Evolutionary conservation across 2,329 filamentous ascomycete genomes (phyloP).

Genomic region (Metarhizium rileyi): DNA sequence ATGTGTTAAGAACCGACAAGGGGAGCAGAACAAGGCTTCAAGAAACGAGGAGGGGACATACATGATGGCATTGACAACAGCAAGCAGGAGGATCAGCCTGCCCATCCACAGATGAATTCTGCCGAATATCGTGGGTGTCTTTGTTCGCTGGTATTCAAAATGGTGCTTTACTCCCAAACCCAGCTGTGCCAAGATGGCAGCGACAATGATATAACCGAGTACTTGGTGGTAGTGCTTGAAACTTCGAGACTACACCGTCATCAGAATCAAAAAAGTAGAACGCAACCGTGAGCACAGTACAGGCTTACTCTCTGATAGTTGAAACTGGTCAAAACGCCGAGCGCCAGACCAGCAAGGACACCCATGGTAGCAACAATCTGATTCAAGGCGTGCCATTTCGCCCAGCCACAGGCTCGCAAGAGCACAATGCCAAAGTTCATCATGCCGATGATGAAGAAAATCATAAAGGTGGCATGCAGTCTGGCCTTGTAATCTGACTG

Average conservation of each 20-base stretch:
- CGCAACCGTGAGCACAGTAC: background rate
- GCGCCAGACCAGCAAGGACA: slow-evolving; percentile 37
- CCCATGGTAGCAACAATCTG: slow-evolving; percentile 40
- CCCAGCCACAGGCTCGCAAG: slow-evolving; percentile 39
- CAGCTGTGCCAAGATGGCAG: slow-evolving; percentile 43
- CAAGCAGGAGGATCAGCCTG: slow-evolving; percentile 40
- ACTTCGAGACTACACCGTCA: slow-evolving; percentile 32
- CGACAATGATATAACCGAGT: slow-evolving; percentile 44
- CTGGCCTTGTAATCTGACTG: slow-evolving; percentile 29
- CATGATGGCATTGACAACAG: slow-evolving; percentile 48
- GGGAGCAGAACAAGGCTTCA: background rate
- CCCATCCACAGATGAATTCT: slow-evolving; percentile 49
- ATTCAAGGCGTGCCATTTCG: slow-evolving; percentile 44
- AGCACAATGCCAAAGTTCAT: slow-evolving; percentile 47
- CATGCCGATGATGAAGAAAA: slow-evolving; percentile 42
- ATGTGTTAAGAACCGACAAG: slow-evolving; percentile 6
- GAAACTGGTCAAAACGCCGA: slow-evolving; percentile 44
- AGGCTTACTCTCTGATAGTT: slow-evolving; percentile 46
- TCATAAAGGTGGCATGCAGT: slow-evolving; percentile 43
- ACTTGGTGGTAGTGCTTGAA: slow-evolving; percentile 48
- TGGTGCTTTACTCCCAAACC: slow-evolving; percentile 47
- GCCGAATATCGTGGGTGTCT: slow-evolving; percentile 38
- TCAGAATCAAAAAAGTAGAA: slow-evolving; percentile 4
- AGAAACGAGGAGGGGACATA: slow-evolving; percentile 20
- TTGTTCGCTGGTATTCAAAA: slow-evolving; percentile 39